Conservation (phyloP, 345 rosid species). For the Heritiera littoralis region DNA sequence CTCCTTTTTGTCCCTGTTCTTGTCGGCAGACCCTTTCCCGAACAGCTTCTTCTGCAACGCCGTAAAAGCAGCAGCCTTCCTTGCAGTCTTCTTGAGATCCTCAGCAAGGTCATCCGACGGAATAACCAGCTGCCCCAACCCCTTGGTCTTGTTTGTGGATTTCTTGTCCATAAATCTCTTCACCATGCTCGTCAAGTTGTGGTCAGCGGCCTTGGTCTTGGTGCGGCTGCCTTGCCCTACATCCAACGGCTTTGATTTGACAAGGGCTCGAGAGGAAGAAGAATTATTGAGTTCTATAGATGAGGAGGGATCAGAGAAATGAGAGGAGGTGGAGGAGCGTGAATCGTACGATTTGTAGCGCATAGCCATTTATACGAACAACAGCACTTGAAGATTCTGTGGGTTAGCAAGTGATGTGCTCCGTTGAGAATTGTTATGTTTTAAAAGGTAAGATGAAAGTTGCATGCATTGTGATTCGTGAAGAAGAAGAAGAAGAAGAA, state of each 20-base stretch:
- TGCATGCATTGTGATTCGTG: too few relatives aligned
- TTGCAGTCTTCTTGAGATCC: constrained; percentile 65
- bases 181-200: constrained; percentile 57
- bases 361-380: constrained; percentile 46
- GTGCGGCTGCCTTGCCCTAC: constrained; percentile 17
- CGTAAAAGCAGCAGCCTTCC: constrained; percentile 44
- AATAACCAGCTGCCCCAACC: constrained; percentile 37
- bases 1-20: constrained; percentile 35
- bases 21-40: constrained; percentile 42
- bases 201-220: constrained; percentile 18
- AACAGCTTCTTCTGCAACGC: constrained; percentile 82
- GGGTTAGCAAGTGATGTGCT: not conserved
- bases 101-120: constrained; percentile 63
- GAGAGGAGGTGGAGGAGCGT: constrained; percentile 60
- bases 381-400: not conserved
- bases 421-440: not conserved
- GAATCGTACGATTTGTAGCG: constrained; percentile 81
- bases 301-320: constrained; percentile 61
- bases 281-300: constrained; percentile 45
- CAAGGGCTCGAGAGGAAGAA: constrained; percentile 50
- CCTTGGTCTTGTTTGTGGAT: constrained; percentile 34
- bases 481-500: not conserved
- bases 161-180: constrained; percentile 76
- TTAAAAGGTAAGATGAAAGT: not conserved
- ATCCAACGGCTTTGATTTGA: constrained; percentile 55